Base-by-base conservation (phyloP, 208 protist genomes). In the Vickermania spadyakhi region DNA sequence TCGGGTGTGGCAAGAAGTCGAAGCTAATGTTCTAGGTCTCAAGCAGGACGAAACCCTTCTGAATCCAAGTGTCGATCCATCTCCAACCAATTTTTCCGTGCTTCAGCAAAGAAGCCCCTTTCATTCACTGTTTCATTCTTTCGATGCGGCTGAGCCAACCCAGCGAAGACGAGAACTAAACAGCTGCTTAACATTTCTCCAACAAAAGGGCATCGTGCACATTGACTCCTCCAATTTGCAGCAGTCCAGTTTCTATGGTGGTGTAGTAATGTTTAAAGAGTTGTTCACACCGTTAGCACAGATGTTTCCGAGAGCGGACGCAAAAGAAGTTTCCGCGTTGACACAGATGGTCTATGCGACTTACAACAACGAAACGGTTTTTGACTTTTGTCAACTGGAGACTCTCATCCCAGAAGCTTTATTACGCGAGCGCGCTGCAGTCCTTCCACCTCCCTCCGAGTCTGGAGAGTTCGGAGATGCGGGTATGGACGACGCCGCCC, bases 261-360 rank as follows among this genome's bases (percentile, higher is more conserved):
- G 64, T n/a, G 26, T 78, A 25, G 74, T 87, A n/a, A 51, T 82
- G 13, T 74, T 79, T 53, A 85, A 82, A 55, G 76, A 87, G 36
- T 21, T 87, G 21, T 71, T 83, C 58, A 65, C 71, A 21, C 66
- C 70, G 31, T 30, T 94, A 23, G 54, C 71, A 5, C 72, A 72
- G 27, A 62, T 89, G 21, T 94, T 87, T 67, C 87, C 87, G n/a
- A 61, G 64, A 22, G 68, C 70, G 1, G 75, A 87, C 54, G 80
- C 78, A n/a, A 77, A 84, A 54, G 63, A 77, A 28, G 68, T 85
- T 22, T 89, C 84, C 0, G 68, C 69, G 21, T 58, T 94, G 29
- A 65, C 69, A 41, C 62, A 86, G 41, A 72, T 83, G 66, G 63
- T 84, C 14, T 27, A 67, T 11, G 72, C 73, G 50, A 59, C 77